Evolutionary conservation across 108 stramenopile species (phyloP).

Genomic region (Licmophora abbreviata): DNA sequence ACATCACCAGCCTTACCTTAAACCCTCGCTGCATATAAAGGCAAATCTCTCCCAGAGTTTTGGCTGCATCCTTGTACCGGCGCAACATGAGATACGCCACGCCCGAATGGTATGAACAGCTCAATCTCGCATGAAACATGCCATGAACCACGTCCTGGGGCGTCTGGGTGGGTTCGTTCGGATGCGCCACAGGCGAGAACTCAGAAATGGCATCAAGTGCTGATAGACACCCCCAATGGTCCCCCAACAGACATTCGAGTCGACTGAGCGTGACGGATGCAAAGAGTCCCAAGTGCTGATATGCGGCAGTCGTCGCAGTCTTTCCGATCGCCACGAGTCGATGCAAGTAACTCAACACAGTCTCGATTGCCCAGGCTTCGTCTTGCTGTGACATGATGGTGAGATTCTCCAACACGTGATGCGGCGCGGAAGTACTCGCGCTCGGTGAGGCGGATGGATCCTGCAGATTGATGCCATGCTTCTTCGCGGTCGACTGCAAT

Average conservation of each 20-base stretch:
- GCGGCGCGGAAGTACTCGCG: slow-evolving; percentile 11
- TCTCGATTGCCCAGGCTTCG: slow-evolving; percentile 93
- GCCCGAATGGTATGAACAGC: slow-evolving; percentile 90
- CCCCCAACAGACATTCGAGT: slow-evolving; percentile 93
- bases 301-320: slow-evolving; percentile 37
- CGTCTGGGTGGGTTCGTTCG: slow-evolving; percentile 39
- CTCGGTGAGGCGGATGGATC: not conserved
- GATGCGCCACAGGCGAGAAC: slow-evolving; percentile 19
- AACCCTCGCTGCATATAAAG: slow-evolving; percentile 75
- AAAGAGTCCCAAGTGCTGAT: slow-evolving; percentile 89
- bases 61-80: slow-evolving; percentile 89
- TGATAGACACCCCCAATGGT: slow-evolving; percentile 76
- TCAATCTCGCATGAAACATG: slow-evolving; percentile 81
- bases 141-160: slow-evolving; percentile 57
- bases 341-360: slow-evolving; percentile 86
- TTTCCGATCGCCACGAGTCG: slow-evolving; percentile 71
- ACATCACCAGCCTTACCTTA: slow-evolving; percentile 25
- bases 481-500: slow-evolving; percentile 48
- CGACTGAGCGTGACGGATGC: slow-evolving; percentile 85
- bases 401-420: slow-evolving; percentile 69
- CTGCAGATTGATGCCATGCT: slow-evolving; percentile 27
- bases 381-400: slow-evolving; percentile 38
- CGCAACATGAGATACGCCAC: slow-evolving; percentile 89
- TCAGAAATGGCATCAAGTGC: slow-evolving; percentile 67
- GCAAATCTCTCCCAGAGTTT: slow-evolving; percentile 63